phyloP scores from a whole-genome alignment of 257 asterid genomes.

The Solanum appendiculatum region DNA sequence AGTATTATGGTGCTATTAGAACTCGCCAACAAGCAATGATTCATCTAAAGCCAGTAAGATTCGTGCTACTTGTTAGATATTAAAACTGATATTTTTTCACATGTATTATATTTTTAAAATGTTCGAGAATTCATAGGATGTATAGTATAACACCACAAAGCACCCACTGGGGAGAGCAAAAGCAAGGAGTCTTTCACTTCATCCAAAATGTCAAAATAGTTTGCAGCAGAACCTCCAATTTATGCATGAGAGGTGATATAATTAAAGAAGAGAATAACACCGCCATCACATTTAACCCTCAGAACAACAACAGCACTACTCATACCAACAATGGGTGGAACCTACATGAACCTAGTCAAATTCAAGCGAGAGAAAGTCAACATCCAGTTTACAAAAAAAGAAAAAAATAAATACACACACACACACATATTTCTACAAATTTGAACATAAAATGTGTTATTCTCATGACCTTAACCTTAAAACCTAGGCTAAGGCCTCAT shows the following conservation, averaged over 20 bases:
- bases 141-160: background rate
- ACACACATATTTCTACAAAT: background rate
- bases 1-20: background rate
- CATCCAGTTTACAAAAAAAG: background rate
- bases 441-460: background rate
- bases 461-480: background rate
- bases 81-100: background rate
- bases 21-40: background rate
- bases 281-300: background rate
- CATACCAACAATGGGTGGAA: background rate
- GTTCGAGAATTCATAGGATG: background rate
- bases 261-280: background rate
- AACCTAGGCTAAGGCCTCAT: background rate
- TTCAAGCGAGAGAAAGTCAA: background rate
- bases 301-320: background rate
- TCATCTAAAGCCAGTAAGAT: background rate
- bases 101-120: background rate
- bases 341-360: background rate
- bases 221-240: background rate
- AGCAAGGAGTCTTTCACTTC: background rate
- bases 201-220: background rate
- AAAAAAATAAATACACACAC: background rate
- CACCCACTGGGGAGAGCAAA: background rate
- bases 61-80: background rate
- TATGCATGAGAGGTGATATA: background rate